phyloP scores from a whole-genome alignment of 2,329 filamentous ascomycete species.

The Bipolaris zeicola region DNA sequence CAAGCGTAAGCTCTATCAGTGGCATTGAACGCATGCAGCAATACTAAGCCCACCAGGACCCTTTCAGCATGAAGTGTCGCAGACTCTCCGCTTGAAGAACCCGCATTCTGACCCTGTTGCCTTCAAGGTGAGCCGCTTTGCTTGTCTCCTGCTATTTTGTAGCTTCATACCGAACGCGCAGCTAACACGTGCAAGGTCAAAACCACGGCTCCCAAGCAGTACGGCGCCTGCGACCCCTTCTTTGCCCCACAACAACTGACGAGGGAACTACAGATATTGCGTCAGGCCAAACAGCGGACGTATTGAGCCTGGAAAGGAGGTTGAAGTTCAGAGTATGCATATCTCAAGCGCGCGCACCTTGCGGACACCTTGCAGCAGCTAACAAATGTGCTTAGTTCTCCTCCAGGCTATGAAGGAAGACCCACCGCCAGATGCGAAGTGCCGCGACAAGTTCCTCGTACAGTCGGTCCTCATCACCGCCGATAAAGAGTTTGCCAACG shows the following conservation, averaged over 20 bases:
- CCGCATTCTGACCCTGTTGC: constrained; percentile 63
- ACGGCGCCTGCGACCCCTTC: constrained; percentile 52
- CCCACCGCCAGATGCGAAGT: constrained; percentile 82
- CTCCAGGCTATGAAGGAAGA: constrained; percentile 98
- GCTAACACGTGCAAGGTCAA: constrained; percentile 72
- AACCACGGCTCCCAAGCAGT: constrained; percentile 99
- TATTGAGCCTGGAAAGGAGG: constrained; percentile 86
- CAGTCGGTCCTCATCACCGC: constrained; percentile 84
- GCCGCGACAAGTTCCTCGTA: constrained; percentile 96
- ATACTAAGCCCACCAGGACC: constrained; percentile 56
- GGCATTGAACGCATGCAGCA: neutral
- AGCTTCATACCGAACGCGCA: neutral
- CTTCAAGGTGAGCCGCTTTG: constrained; percentile 63
- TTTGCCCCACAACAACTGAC: constrained; percentile 24
- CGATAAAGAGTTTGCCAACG: constrained; percentile 82
- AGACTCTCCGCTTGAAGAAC: constrained; percentile 65
- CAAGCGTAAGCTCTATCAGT: constrained; percentile 68
- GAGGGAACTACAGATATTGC: constrained; percentile 74
- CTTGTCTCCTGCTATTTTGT: neutral
- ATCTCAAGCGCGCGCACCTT: constrained; percentile 13
- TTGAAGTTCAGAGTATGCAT: constrained; percentile 85
- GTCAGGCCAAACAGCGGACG: constrained; percentile 96
- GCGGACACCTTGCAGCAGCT: constrained; percentile 27
- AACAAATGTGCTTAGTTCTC: constrained; percentile 66
- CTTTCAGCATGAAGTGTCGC: constrained; percentile 68